These are phyloP conservation scores for Fusarium buxicola DNA, from an alignment of 2,329 filamentous ascomycete species.

Conservation along the genomic window DNA sequence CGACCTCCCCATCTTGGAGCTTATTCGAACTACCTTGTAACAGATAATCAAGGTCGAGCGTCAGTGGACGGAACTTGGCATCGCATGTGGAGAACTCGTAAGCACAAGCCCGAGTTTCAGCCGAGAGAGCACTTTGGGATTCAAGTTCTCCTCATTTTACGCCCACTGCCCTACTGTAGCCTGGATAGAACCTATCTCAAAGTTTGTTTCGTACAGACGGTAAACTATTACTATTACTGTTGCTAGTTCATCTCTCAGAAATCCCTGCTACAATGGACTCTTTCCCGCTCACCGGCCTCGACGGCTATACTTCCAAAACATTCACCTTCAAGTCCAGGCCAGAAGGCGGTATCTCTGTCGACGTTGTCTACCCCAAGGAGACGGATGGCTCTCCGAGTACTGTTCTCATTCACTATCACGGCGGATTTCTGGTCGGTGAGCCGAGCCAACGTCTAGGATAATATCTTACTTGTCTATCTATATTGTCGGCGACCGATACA, in stretches of 20 bases:
- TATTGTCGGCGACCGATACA: constrained; percentile 40
- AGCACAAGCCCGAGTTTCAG: no score
- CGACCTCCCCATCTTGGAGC: no score
- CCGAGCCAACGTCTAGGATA: fast-evolving
- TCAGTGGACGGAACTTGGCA: no score
- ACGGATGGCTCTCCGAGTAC: constrained; percentile 8
- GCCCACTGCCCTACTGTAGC: no score
- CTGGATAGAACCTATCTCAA: no score
- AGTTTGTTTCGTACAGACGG: no score
- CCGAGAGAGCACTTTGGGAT: no score
- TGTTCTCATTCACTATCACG: constrained; percentile 39
- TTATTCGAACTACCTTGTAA: no score
- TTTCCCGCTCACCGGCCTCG: constrained; percentile 9
- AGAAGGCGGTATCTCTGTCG: constrained; percentile 28
- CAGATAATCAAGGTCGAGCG: no score
- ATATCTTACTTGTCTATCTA: not conserved
- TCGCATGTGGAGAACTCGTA: no score
- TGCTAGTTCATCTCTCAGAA: not conserved
- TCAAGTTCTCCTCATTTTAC: no score
- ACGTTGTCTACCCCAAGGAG: constrained; percentile 34
- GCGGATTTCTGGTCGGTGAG: constrained; percentile 31
- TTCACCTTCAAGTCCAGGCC: constrained; percentile 26
- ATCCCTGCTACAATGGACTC: not conserved
- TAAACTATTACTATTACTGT: no score
- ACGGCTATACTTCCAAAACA: constrained; percentile 34